These are phyloP conservation scores for Microsporum canis DNA, from an alignment of 2,329 filamentous ascomycete species.

Conservation along the genomic window DNA sequence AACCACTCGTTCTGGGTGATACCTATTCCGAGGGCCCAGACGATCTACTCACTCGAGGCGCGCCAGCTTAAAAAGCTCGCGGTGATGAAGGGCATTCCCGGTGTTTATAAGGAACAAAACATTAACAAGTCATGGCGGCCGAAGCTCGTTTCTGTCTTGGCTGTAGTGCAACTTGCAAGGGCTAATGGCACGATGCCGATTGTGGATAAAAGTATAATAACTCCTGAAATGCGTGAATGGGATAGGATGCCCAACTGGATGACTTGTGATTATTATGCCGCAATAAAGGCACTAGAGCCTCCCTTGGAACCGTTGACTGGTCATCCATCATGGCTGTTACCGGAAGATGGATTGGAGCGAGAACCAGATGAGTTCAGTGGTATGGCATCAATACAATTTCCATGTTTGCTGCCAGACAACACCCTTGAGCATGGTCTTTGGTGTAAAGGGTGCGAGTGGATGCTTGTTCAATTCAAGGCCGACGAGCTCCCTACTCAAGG, in stretches of 20 bases:
- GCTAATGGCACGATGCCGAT: neutral
- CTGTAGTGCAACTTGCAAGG: neutral
- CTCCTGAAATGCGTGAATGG: neutral
- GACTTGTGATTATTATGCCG: neutral
- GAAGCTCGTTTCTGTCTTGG: neutral
- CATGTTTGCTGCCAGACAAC: neutral
- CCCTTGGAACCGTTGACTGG: neutral
- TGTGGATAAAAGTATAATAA: neutral
- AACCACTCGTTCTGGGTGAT: conserved; percentile 1
- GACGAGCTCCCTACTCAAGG: neutral
- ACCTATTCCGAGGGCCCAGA: neutral
- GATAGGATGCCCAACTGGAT: neutral
- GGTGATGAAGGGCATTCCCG: neutral
- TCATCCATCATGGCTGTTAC: neutral
- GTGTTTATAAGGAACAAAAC: neutral
- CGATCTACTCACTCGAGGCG: neutral
- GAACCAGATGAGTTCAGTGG: neutral
- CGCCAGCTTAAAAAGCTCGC: conserved; percentile 3
- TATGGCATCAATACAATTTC: neutral
- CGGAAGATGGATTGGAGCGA: neutral
- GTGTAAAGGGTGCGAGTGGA: neutral
- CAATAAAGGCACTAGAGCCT: neutral
- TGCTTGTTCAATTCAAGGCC: neutral
- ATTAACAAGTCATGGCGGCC: neutral
- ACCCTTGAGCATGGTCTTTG: neutral